Evolutionary conservation across 345 rosid species (phyloP).

Genomic region (Euclidium syriacum): DNA sequence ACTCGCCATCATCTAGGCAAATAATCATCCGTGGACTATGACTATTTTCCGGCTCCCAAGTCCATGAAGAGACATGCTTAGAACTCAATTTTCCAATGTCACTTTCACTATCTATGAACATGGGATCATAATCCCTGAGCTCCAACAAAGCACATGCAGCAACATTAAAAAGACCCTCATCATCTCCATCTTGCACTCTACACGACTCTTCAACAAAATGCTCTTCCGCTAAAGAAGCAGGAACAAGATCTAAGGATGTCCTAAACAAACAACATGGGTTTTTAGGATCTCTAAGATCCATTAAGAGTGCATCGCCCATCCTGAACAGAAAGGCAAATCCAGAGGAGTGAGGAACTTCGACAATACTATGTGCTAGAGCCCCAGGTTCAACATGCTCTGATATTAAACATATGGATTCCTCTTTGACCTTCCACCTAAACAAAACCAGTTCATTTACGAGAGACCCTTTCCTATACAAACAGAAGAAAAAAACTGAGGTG

Average conservation of each 20-base stretch:
- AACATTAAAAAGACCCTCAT: constrained; percentile 91
- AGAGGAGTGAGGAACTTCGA: constrained; percentile 78
- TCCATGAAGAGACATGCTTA: constrained; percentile 77
- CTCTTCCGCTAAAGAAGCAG: constrained; percentile 62
- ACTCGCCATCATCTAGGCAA: constrained; percentile 81
- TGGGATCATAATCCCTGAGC: constrained; percentile 93
- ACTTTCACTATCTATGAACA: constrained; percentile 80
- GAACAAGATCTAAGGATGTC: constrained; percentile 62
- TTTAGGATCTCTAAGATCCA: constrained; percentile 89
- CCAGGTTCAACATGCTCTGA: constrained; percentile 69
- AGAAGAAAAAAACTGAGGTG: constrained; percentile 21
- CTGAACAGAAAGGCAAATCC: constrained; percentile 91
- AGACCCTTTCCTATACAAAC: constrained; percentile 60
- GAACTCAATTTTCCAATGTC: constrained; percentile 42
- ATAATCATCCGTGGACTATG: constrained; percentile 65
- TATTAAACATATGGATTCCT: constrained; percentile 43
- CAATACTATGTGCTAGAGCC: constrained; percentile 65
- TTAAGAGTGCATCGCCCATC: constrained; percentile 87
- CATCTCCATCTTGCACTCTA: constrained; percentile 76
- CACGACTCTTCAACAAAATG: constrained; percentile 69
- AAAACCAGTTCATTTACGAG: constrained; percentile 62
- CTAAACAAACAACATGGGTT: constrained; percentile 66
- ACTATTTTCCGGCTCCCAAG: constrained; percentile 81
- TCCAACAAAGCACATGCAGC: constrained; percentile 92
- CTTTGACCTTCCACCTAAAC: constrained; percentile 64